These are phyloP conservation scores for Rhodotorula mucilaginosa DNA, from an alignment of 1,284 basidiomycete genomes.

Conservation along the genomic window DNA sequence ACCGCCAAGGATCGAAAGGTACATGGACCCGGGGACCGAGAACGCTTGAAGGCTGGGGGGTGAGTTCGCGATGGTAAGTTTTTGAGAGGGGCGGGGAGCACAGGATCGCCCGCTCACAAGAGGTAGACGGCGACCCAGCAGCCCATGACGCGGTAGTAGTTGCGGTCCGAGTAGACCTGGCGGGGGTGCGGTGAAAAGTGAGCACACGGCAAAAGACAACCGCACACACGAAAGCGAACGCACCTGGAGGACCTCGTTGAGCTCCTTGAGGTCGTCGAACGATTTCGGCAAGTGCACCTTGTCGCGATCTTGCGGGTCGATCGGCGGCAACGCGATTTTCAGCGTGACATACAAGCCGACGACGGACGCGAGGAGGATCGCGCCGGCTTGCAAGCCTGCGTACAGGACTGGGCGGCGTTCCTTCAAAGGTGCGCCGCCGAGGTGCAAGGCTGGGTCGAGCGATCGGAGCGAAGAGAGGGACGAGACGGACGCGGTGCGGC, in stretches of 20 bases:
- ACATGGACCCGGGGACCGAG: constrained; percentile 96
- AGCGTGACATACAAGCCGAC: constrained; percentile 35
- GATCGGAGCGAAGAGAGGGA: constrained; percentile 27
- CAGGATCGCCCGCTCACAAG: constrained; percentile 61
- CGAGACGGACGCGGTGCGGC: constrained; percentile 22
- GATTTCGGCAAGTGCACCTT: constrained; percentile 48
- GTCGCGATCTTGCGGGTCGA: constrained; percentile 41
- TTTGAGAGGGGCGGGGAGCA: not conserved
- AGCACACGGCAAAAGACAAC: not conserved
- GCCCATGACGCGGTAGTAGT: constrained; percentile 48
- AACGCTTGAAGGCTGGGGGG: constrained; percentile 81
- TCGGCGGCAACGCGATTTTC: constrained; percentile 40
- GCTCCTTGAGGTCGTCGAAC: constrained; percentile 50
- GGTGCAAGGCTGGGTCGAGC: constrained; percentile 24
- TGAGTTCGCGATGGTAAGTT: constrained; percentile 13
- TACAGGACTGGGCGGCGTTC: constrained; percentile 60
- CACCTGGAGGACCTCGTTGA: constrained; percentile 48
- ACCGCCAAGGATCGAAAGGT: constrained; percentile 91
- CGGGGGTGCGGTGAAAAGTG: not conserved
- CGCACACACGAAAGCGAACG: not conserved
- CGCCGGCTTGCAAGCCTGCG: constrained; percentile 76
- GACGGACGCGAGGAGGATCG: constrained; percentile 60
- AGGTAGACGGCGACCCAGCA: constrained; percentile 66
- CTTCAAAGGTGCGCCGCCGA: constrained; percentile 23
- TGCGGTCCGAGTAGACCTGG: constrained; percentile 49